These are phyloP conservation scores for Mortierella sp. DNA, from an alignment of 371 early-diverging fungal species.

Conservation along the genomic window DNA sequence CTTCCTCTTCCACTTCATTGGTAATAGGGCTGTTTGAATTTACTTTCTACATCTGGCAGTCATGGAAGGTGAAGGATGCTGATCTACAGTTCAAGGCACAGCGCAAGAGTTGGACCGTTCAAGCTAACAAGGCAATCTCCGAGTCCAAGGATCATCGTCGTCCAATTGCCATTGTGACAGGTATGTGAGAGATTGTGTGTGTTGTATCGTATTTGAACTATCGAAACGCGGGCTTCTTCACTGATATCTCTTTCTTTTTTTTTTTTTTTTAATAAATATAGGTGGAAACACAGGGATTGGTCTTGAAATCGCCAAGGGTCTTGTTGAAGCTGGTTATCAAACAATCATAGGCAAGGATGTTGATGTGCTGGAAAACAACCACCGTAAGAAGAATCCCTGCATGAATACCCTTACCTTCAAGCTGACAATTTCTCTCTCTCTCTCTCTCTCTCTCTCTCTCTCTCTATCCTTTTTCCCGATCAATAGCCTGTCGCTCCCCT, in stretches of 20 bases:
- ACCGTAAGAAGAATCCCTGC: no score
- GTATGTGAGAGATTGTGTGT: no score
- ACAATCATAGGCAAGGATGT: conserved; percentile 9
- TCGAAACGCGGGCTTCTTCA: background rate
- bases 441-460: background rate
- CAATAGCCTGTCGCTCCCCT: conserved; percentile 10
- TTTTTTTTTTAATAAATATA: background rate
- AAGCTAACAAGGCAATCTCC: conserved; percentile 5
- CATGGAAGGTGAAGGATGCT: background rate
- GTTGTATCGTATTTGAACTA: no score
- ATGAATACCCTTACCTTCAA: no score
- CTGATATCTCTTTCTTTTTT: background rate
- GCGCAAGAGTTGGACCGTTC: conserved; percentile 13
- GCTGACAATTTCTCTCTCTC: background rate
- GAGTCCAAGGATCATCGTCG: background rate
- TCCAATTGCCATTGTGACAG: conserved; percentile 22
- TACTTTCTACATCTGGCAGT: conserved; percentile 12
- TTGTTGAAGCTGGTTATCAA: conserved; percentile 20
- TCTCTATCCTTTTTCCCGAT: background rate
- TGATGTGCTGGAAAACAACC: no score
- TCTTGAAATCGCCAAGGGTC: conserved; percentile 9
- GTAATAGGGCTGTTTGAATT: conserved; percentile 6
- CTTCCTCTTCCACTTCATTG: no score
- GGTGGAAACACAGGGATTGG: conserved; percentile 24
- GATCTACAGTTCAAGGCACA: background rate